Conservation (phyloP, 192 early-diverging fungal genomes). For the Rhizophagus prolifer region DNA sequence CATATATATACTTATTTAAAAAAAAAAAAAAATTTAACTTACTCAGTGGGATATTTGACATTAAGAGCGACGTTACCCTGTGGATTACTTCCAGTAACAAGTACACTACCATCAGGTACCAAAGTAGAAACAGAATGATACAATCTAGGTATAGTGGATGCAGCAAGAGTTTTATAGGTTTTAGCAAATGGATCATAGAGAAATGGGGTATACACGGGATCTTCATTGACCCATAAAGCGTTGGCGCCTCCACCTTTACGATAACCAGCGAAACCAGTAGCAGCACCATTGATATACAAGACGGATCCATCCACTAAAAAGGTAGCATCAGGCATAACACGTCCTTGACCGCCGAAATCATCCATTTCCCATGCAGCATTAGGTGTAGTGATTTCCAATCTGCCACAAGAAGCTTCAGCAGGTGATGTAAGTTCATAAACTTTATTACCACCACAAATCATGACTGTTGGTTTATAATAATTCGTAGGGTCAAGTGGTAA, state of each 20-base stretch:
- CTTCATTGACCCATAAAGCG: constrained; percentile 25
- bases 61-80: constrained; percentile 28
- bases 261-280: constrained; percentile 52
- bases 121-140: constrained; percentile 61
- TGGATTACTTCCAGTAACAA: constrained; percentile 41
- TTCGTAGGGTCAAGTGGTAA: constrained; percentile 54
- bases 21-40: not conserved
- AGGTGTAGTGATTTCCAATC: constrained; percentile 45
- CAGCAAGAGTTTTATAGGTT: constrained; percentile 35
- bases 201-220: constrained; percentile 52
- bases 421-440: constrained; percentile 35
- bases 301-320: constrained; percentile 53
- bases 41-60: constrained; percentile 50
- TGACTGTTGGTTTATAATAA: constrained; percentile 52
- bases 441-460: constrained; percentile 62
- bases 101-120: constrained; percentile 44
- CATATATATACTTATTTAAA: no score
- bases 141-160: constrained; percentile 57
- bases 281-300: constrained; percentile 57
- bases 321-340: constrained; percentile 51
- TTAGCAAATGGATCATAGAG: constrained; percentile 54
- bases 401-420: constrained; percentile 45
- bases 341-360: constrained; percentile 24
- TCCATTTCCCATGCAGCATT: constrained; percentile 53
- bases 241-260: constrained; percentile 33